Evolutionary conservation across 2,329 filamentous ascomycete species (phyloP).

Genomic region (Epichloe festucae): DNA sequence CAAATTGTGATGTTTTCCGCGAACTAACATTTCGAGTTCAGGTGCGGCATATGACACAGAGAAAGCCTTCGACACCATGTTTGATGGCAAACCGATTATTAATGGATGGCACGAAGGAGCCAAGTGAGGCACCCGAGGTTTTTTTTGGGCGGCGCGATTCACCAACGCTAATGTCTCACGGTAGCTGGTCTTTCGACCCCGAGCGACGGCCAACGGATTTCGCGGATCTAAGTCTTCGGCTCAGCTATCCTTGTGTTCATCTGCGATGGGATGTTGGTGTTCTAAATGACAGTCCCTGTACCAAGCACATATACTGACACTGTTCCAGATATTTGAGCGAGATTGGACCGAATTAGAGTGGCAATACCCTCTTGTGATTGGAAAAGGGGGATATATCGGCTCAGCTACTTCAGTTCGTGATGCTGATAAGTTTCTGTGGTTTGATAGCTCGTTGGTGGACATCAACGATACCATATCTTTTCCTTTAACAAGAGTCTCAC

Average conservation of each 20-base stretch:
- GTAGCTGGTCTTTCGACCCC: conserved; percentile 22
- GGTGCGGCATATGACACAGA: conserved; percentile 25
- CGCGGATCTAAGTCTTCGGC: conserved; percentile 15
- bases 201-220: conserved; percentile 16
- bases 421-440: conserved; percentile 1
- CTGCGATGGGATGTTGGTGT: conserved; percentile 24
- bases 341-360: conserved; percentile 27
- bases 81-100: conserved; percentile 15
- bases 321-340: conserved; percentile 23
- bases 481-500: conserved; percentile 21
- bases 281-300: not conserved
- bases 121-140: not conserved
- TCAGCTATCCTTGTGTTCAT: conserved; percentile 21
- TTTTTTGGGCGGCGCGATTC: not conserved
- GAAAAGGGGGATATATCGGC: conserved; percentile 29
- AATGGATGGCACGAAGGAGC: conserved; percentile 9
- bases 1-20: not conserved
- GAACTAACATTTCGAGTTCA: conserved; percentile 2
- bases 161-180: not conserved
- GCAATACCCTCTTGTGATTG: conserved; percentile 27
- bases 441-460: conserved; percentile 8
- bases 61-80: conserved; percentile 26
- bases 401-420: conserved; percentile 21
- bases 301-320: not conserved
- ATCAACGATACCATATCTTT: conserved; percentile 26